A percentile compares a stretch with the other conserved stretches of the same genome.
Evolutionary conservation across 2,329 filamentous ascomycete species (phyloP).

Genomic region (Fusarium mangiferae): DNA sequence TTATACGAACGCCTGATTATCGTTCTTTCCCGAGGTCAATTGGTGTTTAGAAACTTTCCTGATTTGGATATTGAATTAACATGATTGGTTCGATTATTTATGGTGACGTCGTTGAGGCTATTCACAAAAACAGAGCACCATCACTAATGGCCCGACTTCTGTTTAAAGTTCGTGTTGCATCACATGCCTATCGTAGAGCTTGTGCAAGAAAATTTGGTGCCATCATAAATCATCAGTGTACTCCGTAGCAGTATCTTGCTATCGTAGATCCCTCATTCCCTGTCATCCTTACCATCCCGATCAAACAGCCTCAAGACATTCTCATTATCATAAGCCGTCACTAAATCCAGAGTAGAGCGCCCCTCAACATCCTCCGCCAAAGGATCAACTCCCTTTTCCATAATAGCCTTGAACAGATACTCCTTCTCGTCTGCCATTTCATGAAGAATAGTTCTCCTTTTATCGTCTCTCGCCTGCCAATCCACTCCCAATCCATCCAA

Average conservation of each 20-base stretch:
- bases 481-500: slow-evolving; percentile 22
- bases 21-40: background rate
- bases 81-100: background rate
- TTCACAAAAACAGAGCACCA: background rate
- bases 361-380: slow-evolving; percentile 26
- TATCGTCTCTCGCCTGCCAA: slow-evolving; percentile 25
- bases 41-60: background rate
- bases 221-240: no score
- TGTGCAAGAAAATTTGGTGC: no score
- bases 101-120: background rate
- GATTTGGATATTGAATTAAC: background rate
- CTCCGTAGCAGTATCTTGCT: background rate
- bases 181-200: background rate
- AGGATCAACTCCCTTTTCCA: slow-evolving; percentile 20
- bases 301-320: slow-evolving; percentile 24
- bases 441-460: slow-evolving; percentile 21
- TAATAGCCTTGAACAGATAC: background rate
- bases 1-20: no score
- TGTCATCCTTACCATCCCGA: background rate
- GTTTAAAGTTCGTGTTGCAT: background rate
- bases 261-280: background rate
- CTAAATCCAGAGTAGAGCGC: slow-evolving; percentile 22
- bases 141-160: no score
- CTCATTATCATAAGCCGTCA: background rate
- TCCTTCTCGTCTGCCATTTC: background rate